Evolutionary conservation across 495 filamentous ascomycete species (phyloP).

Genomic region (Xanthoparmelia taractica): DNA sequence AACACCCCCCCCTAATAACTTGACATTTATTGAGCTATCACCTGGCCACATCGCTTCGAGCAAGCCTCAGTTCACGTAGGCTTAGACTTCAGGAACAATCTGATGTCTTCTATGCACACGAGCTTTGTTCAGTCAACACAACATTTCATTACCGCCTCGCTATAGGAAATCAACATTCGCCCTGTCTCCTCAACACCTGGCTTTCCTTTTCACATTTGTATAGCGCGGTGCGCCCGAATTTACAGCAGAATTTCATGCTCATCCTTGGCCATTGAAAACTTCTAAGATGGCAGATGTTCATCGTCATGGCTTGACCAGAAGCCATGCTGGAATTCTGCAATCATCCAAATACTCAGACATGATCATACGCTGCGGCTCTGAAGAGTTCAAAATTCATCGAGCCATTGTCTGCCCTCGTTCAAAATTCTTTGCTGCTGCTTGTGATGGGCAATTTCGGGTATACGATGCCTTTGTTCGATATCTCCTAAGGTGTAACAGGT

Average conservation of each 20-base stretch:
- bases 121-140: too few relatives aligned
- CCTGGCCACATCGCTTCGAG: too few relatives aligned
- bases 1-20: too few relatives aligned
- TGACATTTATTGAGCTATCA: too few relatives aligned
- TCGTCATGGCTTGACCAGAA: background rate
- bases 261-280: background rate
- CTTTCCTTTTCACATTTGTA: background rate
- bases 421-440: constrained; percentile 28
- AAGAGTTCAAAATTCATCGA: constrained; percentile 32
- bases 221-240: background rate
- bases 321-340: background rate
- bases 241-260: background rate
- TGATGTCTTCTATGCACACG: too few relatives aligned
- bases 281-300: background rate
- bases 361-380: constrained; percentile 27
- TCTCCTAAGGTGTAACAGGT: background rate
- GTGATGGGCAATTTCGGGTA: constrained; percentile 29
- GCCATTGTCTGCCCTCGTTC: constrained; percentile 33
- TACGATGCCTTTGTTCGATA: background rate
- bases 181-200: too few relatives aligned
- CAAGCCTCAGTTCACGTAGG: too few relatives aligned
- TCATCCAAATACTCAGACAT: constrained; percentile 29
- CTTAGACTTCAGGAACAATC: too few relatives aligned
- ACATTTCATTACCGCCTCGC: too few relatives aligned
- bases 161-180: too few relatives aligned